A percentile compares a stretch with the other conserved stretches of the same genome.
phyloP scores from a whole-genome alignment of 768 basidiomycete genomes.

The Auricularia heimuer region DNA sequence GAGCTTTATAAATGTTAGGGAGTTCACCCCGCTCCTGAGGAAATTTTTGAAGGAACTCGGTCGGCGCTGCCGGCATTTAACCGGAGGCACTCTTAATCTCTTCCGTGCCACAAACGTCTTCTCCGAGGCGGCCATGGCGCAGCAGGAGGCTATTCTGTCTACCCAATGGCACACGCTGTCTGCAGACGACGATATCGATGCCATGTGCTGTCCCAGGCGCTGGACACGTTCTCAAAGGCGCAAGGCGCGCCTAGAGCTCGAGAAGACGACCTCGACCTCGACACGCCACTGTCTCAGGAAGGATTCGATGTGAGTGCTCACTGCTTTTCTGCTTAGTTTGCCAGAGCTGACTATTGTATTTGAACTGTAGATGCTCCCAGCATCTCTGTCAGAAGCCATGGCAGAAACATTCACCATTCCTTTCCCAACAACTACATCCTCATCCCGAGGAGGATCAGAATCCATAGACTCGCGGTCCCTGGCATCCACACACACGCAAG shows the following conservation, averaged over 20 bases:
- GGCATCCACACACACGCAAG: not conserved
- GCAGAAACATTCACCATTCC: constrained; percentile 28
- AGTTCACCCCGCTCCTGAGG: too few species aligned
- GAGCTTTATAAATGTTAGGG: too few species aligned
- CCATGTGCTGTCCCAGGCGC: constrained; percentile 58
- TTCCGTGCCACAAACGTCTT: constrained; percentile 22
- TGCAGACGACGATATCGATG: not conserved
- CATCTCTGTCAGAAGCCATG: constrained; percentile 47
- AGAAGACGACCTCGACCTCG: constrained; percentile 43
- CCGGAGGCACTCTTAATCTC: too few species aligned
- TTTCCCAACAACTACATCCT: not conserved
- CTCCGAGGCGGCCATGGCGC: not conserved
- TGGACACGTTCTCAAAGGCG: constrained; percentile 46
- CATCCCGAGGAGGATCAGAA: not conserved
- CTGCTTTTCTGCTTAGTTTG: not conserved
- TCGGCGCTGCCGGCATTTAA: too few species aligned
- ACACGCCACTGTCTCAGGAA: constrained; percentile 31
- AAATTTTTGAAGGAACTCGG: too few species aligned
- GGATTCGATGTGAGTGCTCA: constrained; percentile 44
- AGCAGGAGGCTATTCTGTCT: constrained; percentile 2
- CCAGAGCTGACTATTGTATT: constrained; percentile 1
- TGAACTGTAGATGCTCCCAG: constrained; percentile 34
- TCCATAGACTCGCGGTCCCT: not conserved
- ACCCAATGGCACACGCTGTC: not conserved
- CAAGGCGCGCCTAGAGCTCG: constrained; percentile 43